Evolutionary conservation across 2,329 filamentous ascomycete species (phyloP).

Genomic region (Leptographium galeiforme): DNA sequence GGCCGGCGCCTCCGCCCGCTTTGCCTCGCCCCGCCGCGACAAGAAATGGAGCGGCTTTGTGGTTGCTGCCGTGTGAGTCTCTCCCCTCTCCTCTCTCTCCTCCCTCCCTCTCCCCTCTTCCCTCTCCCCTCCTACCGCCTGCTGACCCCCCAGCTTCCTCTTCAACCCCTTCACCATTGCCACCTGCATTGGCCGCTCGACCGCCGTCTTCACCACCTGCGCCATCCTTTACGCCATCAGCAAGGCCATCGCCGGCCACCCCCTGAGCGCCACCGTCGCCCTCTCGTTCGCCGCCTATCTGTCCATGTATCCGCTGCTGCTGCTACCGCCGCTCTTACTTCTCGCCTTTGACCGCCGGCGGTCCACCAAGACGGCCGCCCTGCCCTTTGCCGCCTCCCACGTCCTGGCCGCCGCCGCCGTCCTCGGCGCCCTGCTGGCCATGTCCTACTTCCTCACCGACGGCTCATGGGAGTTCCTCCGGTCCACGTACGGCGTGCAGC

Average conservation of each 20-base stretch:
- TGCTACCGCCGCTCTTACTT: slow-evolving; percentile 70
- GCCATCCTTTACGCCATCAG: slow-evolving; percentile 75
- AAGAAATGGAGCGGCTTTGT: slow-evolving; percentile 62
- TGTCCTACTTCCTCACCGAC: slow-evolving; percentile 59
- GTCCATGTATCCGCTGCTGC: slow-evolving; percentile 78
- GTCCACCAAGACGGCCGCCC: background rate
- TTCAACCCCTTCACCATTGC: slow-evolving; percentile 92
- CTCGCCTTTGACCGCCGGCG: slow-evolving; percentile 58
- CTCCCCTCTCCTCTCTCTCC: background rate
- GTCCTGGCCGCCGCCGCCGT: slow-evolving; percentile 38
- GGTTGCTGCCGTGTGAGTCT: slow-evolving; percentile 61
- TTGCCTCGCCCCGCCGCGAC: slow-evolving; percentile 63
- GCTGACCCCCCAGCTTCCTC: slow-evolving; percentile 53
- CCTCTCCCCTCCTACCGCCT: slow-evolving; percentile 44
- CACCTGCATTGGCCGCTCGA: slow-evolving; percentile 80
- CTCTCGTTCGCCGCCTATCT: slow-evolving; percentile 81
- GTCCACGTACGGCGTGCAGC: slow-evolving; percentile 85
- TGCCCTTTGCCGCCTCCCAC: slow-evolving; percentile 41
- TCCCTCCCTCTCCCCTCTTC: background rate
- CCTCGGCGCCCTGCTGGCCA: slow-evolving; percentile 48
- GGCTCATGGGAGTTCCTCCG: slow-evolving; percentile 75
- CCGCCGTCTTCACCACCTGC: slow-evolving; percentile 76
- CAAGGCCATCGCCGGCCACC: slow-evolving; percentile 62
- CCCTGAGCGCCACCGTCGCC: slow-evolving; percentile 66
- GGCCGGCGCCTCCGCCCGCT: slow-evolving; percentile 58